phyloP scores from a whole-genome alignment of 257 asterid genomes.

The Nicotiana sylvestris region DNA sequence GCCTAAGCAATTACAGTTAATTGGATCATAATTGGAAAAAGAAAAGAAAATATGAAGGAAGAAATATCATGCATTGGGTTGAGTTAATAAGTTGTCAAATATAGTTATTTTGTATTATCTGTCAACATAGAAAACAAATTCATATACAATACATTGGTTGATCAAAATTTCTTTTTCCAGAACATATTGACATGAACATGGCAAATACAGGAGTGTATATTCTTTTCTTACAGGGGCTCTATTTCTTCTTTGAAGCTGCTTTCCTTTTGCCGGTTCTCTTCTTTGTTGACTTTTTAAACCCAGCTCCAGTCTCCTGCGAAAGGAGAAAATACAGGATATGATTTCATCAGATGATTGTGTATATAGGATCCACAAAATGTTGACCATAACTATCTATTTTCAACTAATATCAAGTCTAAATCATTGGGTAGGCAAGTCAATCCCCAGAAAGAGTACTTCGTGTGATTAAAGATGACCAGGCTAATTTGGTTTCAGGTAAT shows the following conservation, averaged over 20 bases:
- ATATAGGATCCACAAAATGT: not conserved
- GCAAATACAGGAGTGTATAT: not conserved
- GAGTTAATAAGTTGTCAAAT: too few relatives aligned
- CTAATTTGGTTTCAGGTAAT: not conserved
- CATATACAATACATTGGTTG: not conserved
- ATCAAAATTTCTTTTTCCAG: not conserved
- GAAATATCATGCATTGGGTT: too few relatives aligned
- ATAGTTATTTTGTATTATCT: not conserved
- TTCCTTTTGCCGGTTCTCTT: constrained; percentile 43
- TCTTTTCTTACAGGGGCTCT: not conserved
- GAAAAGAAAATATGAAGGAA: too few relatives aligned
- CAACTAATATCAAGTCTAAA: not conserved
- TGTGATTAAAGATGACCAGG: not conserved
- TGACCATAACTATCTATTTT: not conserved
- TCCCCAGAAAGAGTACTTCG: not conserved
- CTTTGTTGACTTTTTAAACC: constrained; percentile 39
- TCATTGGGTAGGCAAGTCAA: not conserved
- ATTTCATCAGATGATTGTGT: not conserved
- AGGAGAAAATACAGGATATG: not conserved
- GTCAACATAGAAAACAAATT: not conserved
- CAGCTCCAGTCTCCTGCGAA: constrained; percentile 61
- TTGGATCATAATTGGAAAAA: too few relatives aligned
- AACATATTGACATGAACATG: constrained; percentile 3
- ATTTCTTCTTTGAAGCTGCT: constrained; percentile 41
- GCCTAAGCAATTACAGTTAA: too few relatives aligned